These are phyloP conservation scores for Tetragonia tetragonoides DNA, from an alignment of 148 eudicot genomes.

Conservation along the genomic window DNA sequence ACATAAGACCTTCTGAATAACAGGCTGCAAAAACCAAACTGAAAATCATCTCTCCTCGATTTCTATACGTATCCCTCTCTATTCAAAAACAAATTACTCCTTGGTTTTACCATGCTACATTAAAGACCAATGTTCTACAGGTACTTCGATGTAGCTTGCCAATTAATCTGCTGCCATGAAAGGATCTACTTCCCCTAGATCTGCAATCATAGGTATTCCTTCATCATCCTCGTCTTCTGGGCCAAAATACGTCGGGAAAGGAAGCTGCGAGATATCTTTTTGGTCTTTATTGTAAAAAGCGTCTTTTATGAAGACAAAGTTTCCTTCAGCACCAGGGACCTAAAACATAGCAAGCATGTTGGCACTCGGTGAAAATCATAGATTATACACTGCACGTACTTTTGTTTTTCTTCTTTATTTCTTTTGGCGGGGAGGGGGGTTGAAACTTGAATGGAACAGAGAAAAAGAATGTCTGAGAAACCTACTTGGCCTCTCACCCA, in stretches of 20 bases:
- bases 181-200: conserved; percentile 86
- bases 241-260: conserved; percentile 83
- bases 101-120: background rate
- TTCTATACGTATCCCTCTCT: conserved; percentile 14
- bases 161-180: conserved; percentile 78
- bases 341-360: conserved; percentile 23
- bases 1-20: background rate
- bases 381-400: background rate
- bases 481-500: conserved; percentile 97
- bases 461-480: conserved; percentile 15
- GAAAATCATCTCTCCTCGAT: background rate
- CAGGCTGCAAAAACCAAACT: conserved; percentile 4
- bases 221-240: conserved; percentile 62
- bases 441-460: conserved; percentile 1
- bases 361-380: background rate
- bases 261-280: conserved; percentile 50
- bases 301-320: conserved; percentile 88
- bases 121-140: conserved; percentile 9
- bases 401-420: background rate
- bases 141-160: background rate
- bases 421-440: background rate
- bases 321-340: conserved; percentile 89
- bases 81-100: background rate
- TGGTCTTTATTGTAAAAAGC: conserved; percentile 62
- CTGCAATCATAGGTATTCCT: conserved; percentile 68